Conservation (phyloP, 163 green algal genomes). For the Scenedesmus sp. region DNA sequence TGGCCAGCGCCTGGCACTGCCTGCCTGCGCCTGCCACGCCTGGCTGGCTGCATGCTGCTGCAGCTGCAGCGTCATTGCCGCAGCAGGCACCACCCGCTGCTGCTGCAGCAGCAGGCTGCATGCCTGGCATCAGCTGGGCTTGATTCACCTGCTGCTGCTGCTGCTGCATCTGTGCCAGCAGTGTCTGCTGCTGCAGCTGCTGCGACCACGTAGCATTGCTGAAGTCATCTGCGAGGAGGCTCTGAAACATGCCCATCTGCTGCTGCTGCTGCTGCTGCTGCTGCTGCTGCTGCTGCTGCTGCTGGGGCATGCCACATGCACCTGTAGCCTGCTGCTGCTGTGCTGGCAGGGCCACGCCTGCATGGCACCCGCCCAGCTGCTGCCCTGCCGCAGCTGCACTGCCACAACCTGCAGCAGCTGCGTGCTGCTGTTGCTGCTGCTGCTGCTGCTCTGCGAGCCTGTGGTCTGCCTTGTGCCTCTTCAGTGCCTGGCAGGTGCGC, state of each 20-base stretch:
- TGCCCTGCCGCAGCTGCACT: background rate
- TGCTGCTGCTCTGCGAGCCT: conserved; percentile 3
- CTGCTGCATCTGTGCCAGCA: background rate
- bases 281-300: conserved; percentile 17
- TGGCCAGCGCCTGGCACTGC: conserved; percentile 30
- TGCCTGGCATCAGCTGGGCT: background rate
- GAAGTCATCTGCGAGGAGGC: conserved; percentile 9
- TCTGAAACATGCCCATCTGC: background rate
- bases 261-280: conserved; percentile 23
- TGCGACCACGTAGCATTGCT: background rate
- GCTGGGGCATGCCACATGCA: background rate
- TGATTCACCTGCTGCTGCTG: background rate
- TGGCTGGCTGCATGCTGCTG: background rate
- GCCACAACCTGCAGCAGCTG: background rate
- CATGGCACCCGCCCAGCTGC: conserved; percentile 25
- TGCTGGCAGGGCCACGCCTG: background rate
- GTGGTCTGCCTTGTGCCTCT: conserved; percentile 50
- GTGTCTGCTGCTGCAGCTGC: conserved; percentile 12
- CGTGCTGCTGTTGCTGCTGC: background rate
- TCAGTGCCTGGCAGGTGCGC: conserved; percentile 51
- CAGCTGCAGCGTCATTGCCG: background rate
- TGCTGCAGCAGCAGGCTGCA: background rate
- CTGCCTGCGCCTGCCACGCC: background rate
- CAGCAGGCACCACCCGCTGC: conserved; percentile 1
- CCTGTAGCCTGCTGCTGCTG: background rate